Conservation (phyloP, 192 early-diverging fungal species). For the Glomus cerebriforme region DNA sequence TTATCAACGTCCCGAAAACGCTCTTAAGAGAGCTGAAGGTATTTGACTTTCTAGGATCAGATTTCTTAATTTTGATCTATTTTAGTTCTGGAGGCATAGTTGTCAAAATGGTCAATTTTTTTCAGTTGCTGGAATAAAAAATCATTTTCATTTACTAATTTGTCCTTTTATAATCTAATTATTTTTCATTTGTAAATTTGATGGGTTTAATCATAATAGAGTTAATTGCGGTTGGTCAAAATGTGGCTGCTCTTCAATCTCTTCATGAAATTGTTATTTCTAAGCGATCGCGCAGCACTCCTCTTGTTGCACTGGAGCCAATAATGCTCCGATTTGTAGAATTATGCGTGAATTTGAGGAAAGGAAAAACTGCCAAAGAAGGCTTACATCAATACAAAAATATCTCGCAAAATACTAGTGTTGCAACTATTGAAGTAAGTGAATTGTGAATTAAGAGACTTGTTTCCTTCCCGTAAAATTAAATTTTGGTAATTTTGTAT, state of each 20-base stretch:
- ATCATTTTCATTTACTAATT: background rate
- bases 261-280: constrained; percentile 92
- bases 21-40: constrained; percentile 88
- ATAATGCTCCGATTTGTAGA: constrained; percentile 93
- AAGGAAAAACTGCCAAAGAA: constrained; percentile 93
- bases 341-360: constrained; percentile 82
- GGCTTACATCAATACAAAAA: constrained; percentile 98
- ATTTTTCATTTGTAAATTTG: constrained; percentile 24
- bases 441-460: background rate
- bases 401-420: constrained; percentile 94
- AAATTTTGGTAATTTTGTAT: background rate
- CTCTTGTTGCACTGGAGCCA: constrained; percentile 83
- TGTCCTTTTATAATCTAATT: background rate
- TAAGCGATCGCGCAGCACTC: constrained; percentile 82
- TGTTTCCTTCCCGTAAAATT: background rate
- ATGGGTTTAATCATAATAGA: constrained; percentile 46
- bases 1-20: constrained; percentile 79
- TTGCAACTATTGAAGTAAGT: constrained; percentile 81
- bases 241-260: constrained; percentile 78
- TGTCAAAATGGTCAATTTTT: background rate
- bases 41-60: constrained; percentile 4
- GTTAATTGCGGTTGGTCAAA: constrained; percentile 83
- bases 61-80: too few species aligned
- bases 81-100: background rate
- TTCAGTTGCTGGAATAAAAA: too few species aligned